Conservation (phyloP, 352 stramenopile species). For the Globisporangium spiculum region DNA sequence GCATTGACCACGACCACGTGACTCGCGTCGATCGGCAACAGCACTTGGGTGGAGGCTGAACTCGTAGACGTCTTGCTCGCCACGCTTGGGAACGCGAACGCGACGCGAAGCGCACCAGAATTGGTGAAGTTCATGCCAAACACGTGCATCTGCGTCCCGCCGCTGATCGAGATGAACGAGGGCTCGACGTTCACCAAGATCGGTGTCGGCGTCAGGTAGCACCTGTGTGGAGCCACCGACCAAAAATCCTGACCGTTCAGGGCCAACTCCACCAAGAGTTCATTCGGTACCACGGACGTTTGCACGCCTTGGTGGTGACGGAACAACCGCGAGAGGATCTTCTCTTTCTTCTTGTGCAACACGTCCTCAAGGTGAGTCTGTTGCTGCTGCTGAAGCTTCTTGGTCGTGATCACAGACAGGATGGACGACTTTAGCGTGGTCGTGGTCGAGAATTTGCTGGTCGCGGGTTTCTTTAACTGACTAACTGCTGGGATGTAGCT, state of each 20-base stretch:
- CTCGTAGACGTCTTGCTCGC: too few species aligned
- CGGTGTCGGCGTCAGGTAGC: constrained; percentile 35
- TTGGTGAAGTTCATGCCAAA: constrained; percentile 55
- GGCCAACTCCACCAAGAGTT: constrained; percentile 51
- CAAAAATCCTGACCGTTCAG: constrained; percentile 70
- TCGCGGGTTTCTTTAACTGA: neutral
- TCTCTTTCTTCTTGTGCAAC: constrained; percentile 38
- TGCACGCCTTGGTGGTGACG: constrained; percentile 30
- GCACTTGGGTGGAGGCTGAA: neutral
- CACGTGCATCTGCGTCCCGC: constrained; percentile 35
- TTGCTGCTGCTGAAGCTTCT: constrained; percentile 23
- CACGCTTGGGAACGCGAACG: constrained; percentile 32
- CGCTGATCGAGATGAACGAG: constrained; percentile 39
- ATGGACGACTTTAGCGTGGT: constrained; percentile 44
- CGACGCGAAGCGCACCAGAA: constrained; percentile 38
- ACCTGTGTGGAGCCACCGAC: constrained; percentile 33
- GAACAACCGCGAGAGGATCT: constrained; percentile 43
- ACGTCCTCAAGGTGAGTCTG: constrained; percentile 7
- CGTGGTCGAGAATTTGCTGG: constrained; percentile 14
- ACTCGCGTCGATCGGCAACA: constrained; percentile 39
- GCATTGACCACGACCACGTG: constrained; percentile 44
- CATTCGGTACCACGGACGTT: constrained; percentile 37
- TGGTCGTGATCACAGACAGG: constrained; percentile 44
- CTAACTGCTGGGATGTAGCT: constrained; percentile 29
- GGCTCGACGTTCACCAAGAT: constrained; percentile 39